A percentile compares a stretch with the other conserved stretches of the same genome.
Evolutionary conservation across 495 filamentous ascomycete species (phyloP).

Genomic region (Trichoderma virens): DNA sequence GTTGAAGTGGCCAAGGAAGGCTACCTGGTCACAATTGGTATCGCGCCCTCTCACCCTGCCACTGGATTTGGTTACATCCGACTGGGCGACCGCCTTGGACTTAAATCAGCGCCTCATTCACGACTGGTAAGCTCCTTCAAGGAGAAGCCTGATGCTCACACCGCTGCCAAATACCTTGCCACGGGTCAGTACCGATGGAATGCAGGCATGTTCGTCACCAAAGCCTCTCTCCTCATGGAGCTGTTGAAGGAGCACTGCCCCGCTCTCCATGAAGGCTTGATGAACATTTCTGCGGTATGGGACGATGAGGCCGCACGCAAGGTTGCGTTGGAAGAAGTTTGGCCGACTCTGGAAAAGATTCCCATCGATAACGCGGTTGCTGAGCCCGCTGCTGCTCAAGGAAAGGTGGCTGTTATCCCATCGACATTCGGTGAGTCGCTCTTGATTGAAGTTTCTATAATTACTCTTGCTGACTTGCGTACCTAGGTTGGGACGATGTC

Average conservation of each 20-base stretch:
- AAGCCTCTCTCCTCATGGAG: conserved; percentile 3
- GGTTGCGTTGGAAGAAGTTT: conserved; percentile 1
- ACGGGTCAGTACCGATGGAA: conserved; percentile 6
- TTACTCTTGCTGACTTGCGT: background rate
- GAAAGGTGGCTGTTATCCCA: background rate
- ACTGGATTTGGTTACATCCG: conserved; percentile 2
- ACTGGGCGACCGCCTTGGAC: background rate
- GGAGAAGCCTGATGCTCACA: conserved; percentile 2
- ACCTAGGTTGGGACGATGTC: conserved; percentile 2
- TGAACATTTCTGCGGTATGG: background rate
- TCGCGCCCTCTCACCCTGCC: conserved; percentile 1
- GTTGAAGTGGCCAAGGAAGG: background rate
- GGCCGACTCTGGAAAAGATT: conserved; percentile 4
- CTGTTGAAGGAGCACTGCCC: conserved; percentile 2
- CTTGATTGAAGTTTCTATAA: background rate
- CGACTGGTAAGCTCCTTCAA: conserved; percentile 3
- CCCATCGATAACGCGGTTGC: conserved; percentile 2
- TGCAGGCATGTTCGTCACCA: conserved; percentile 5
- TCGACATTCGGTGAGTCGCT: background rate
- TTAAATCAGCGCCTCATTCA: background rate
- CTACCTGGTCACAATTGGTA: conserved; percentile 1
- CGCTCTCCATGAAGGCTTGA: background rate
- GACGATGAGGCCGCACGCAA: background rate
- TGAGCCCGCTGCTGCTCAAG: background rate
- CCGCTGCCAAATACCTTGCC: conserved; percentile 5